Evolutionary conservation across 495 filamentous ascomycete species (phyloP).

Genomic region (Penicillium angulare): DNA sequence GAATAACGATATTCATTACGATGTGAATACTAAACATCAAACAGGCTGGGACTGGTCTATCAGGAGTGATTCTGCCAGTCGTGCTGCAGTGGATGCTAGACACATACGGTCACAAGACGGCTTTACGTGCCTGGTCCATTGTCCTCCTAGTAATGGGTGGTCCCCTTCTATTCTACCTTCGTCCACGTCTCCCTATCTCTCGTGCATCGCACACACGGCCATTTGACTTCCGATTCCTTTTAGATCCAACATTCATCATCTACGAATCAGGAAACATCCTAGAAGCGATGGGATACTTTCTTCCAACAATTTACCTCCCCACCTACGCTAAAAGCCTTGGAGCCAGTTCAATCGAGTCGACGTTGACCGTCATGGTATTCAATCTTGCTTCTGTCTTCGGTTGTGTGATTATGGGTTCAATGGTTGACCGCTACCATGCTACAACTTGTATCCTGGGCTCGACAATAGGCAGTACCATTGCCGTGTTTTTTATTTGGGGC

Average conservation of each 20-base stretch:
- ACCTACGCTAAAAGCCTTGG: conserved; percentile 50
- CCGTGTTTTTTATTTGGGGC: conserved; percentile 67
- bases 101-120: conserved; percentile 51
- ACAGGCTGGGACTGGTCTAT: conserved; percentile 41
- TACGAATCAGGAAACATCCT: conserved; percentile 54
- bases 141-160: conserved; percentile 43
- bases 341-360: conserved; percentile 30
- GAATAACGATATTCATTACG: not conserved
- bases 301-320: conserved; percentile 60
- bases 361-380: conserved; percentile 48
- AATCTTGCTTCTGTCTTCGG: conserved; percentile 56
- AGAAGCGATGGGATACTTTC: conserved; percentile 59
- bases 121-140: conserved; percentile 47
- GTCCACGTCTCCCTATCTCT: conserved; percentile 51
- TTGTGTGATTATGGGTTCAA: conserved; percentile 52
- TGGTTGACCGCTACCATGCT: conserved; percentile 56
- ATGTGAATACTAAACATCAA: not conserved
- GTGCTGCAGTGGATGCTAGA: conserved; percentile 49
- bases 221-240: conserved; percentile 45
- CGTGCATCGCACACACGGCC: conserved; percentile 9
- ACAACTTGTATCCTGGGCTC: conserved; percentile 55
- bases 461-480: conserved; percentile 50
- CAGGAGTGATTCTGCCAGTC: conserved; percentile 47
- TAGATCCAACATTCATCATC: conserved; percentile 44
- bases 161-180: conserved; percentile 51